Percentiles rank a stretch among this genome's conserved stretches.
Evolutionary conservation across 2,329 filamentous ascomycete genomes (phyloP).

Genomic region (Xylaria sp.): DNA sequence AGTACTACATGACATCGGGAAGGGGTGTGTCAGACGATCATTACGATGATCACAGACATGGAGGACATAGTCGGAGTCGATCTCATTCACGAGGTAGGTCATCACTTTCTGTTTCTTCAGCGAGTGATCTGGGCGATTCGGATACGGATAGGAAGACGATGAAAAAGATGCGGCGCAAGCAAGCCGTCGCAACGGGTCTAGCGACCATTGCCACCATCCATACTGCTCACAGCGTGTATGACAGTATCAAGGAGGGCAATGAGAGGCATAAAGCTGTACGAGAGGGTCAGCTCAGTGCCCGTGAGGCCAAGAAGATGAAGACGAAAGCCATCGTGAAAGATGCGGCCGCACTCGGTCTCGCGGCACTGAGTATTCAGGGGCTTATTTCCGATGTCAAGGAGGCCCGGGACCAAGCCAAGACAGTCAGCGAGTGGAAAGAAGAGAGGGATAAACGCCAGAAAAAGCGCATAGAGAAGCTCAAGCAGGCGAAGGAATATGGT

Average conservation of each 20-base stretch:
- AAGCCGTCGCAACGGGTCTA: slow-evolving; percentile 51
- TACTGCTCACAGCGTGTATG: slow-evolving; percentile 53
- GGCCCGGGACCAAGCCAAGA: slow-evolving; percentile 45
- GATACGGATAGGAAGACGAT: slow-evolving; percentile 50
- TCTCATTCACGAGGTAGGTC: slow-evolving; percentile 40
- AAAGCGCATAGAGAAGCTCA: slow-evolving; percentile 39
- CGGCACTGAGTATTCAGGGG: slow-evolving; percentile 53
- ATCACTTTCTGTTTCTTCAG: slow-evolving; percentile 42
- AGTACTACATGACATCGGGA: slow-evolving; percentile 35
- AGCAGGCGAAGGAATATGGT: slow-evolving; percentile 29
- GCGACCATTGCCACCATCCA: slow-evolving; percentile 56
- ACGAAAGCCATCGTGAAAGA: slow-evolving; percentile 53
- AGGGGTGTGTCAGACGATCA: slow-evolving; percentile 32
- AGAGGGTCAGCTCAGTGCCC: slow-evolving; percentile 46
- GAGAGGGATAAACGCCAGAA: slow-evolving; percentile 48
- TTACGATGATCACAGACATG: slow-evolving; percentile 41
- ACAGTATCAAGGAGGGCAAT: slow-evolving; percentile 53
- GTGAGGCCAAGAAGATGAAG: slow-evolving; percentile 53
- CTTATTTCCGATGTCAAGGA: slow-evolving; percentile 53
- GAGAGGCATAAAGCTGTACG: slow-evolving; percentile 48
- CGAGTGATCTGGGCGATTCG: slow-evolving; percentile 52
- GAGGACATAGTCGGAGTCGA: slow-evolving; percentile 35
- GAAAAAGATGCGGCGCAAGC: slow-evolving; percentile 58
- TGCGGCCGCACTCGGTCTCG: slow-evolving; percentile 54
- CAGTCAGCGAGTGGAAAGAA: slow-evolving; percentile 44